These are phyloP conservation scores for Neohortaea acidophila DNA, from an alignment of 495 filamentous ascomycete species.

Conservation along the genomic window DNA sequence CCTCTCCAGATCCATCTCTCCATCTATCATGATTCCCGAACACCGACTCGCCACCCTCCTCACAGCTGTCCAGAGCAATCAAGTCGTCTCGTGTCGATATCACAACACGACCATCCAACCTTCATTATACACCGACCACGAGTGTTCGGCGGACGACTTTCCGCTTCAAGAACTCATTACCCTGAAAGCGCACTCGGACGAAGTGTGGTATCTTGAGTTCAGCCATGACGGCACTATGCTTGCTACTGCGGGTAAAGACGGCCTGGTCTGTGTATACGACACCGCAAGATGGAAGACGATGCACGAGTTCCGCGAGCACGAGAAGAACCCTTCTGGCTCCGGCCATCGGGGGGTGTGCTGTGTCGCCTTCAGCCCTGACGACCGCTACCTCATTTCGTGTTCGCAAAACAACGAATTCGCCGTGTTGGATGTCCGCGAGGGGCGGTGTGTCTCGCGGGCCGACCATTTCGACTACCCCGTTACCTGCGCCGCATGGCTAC, in stretches of 20 bases:
- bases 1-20: conserved; percentile 83
- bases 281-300: conserved; percentile 51
- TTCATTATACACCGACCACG: conserved; percentile 79
- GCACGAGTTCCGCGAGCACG: conserved; percentile 43
- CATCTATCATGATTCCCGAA: conserved; percentile 95
- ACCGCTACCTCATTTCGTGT: conserved; percentile 68
- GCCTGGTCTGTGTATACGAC: conserved; percentile 66
- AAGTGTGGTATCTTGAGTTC: conserved; percentile 83
- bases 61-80: conserved; percentile 61
- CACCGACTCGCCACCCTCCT: conserved; percentile 79
- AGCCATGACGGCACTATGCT: conserved; percentile 77
- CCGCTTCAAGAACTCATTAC: conserved; percentile 51
- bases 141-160: conserved; percentile 66
- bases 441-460: conserved; percentile 45
- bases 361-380: conserved; percentile 83
- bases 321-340: conserved; percentile 6
- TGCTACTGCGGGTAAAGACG: conserved; percentile 66
- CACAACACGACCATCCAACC: conserved; percentile 69
- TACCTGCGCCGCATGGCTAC: conserved; percentile 71
- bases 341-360: conserved; percentile 42
- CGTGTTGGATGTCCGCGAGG: conserved; percentile 24
- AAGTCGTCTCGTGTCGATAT: conserved; percentile 72
- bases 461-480: conserved; percentile 64
- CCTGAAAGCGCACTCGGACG: conserved; percentile 59
- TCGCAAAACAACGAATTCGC: conserved; percentile 41